Evolutionary conservation across 495 filamentous ascomycete species (phyloP).

Genomic region (Usnea hakonensis): DNA sequence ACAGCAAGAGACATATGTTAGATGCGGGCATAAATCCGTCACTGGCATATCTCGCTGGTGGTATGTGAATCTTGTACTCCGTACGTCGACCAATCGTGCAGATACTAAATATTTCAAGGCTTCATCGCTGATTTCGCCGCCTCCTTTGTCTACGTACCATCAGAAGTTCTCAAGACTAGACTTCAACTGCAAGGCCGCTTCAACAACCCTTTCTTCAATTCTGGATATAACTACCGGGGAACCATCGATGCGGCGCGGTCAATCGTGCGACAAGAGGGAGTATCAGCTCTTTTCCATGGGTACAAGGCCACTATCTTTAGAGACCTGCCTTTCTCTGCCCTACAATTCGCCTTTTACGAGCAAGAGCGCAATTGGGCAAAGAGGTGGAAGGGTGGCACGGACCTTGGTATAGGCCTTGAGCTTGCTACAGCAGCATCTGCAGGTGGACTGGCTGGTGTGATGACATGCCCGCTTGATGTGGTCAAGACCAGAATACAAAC

Average conservation of each 20-base stretch:
- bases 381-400: constrained; percentile 58
- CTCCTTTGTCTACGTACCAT: constrained; percentile 87
- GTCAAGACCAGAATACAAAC: constrained; percentile 98
- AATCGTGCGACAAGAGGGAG: constrained; percentile 73
- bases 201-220: constrained; percentile 88
- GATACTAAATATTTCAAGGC: constrained; percentile 42
- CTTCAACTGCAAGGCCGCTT: constrained; percentile 89
- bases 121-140: constrained; percentile 90
- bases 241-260: constrained; percentile 73
- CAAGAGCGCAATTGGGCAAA: constrained; percentile 78
- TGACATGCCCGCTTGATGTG: constrained; percentile 93
- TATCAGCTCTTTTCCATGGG: constrained; percentile 81
- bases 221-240: constrained; percentile 87
- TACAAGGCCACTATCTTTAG: constrained; percentile 91
- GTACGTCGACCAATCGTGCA: neutral
- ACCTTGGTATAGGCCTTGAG: constrained; percentile 80
- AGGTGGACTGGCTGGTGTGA: constrained; percentile 85
- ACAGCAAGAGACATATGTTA: constrained; percentile 81
- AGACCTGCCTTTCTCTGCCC: constrained; percentile 87
- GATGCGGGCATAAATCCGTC: constrained; percentile 70
- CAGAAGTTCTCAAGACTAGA: constrained; percentile 92
- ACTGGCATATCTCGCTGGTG: constrained; percentile 76
- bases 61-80: constrained; percentile 34
- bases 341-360: constrained; percentile 98
- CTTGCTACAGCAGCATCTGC: constrained; percentile 86